These are phyloP conservation scores for Colletotrichum viniferum DNA, from an alignment of 2,329 filamentous ascomycete genomes.

Conservation along the genomic window DNA sequence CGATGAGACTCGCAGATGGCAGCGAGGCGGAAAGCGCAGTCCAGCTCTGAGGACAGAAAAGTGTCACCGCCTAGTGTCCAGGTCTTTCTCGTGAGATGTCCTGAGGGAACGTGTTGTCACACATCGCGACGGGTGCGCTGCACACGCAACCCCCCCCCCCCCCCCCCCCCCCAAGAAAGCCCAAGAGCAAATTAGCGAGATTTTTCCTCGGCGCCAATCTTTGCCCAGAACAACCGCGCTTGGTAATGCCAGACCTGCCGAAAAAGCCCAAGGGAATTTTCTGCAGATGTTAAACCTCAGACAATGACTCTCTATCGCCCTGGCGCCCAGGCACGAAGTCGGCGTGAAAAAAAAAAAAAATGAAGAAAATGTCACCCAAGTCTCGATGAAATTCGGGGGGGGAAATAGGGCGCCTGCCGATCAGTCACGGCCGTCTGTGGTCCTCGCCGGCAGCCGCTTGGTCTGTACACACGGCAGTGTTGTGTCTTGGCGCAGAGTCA, in stretches of 20 bases:
- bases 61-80: not conserved
- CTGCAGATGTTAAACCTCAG: not conserved
- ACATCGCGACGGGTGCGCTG: not conserved
- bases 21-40: not conserved
- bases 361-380: no score
- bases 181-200: not conserved
- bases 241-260: not conserved
- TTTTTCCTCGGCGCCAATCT: not conserved
- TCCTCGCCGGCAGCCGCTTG: not conserved
- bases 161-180: not conserved
- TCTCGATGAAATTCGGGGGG: not conserved
- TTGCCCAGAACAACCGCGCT: not conserved
- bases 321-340: not conserved
- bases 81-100: not conserved
- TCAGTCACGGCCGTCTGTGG: not conserved
- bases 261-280: not conserved
- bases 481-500: not conserved
- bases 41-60: rapidly evolving
- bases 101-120: not conserved
- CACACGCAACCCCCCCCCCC: not conserved
- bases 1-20: not conserved
- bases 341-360: not conserved
- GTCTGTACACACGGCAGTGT: not conserved
- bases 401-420: not conserved
- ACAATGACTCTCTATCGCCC: not conserved